Conservation (phyloP, 805 yeast genomes). For the Ogataea sp. region DNA sequence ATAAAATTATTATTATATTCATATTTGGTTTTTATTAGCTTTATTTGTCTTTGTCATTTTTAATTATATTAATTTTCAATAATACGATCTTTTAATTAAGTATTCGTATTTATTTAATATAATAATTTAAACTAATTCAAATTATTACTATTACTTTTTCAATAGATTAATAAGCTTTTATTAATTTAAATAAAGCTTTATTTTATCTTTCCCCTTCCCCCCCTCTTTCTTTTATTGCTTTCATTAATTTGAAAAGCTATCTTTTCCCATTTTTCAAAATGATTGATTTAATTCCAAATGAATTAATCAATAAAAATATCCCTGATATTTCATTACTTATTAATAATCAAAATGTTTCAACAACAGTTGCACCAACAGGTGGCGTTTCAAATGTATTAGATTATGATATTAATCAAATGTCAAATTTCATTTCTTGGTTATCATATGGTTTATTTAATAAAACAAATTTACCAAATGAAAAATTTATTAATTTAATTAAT, state of each 20-base stretch:
- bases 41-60: background rate
- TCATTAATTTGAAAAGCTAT: background rate
- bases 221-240: too few relatives aligned
- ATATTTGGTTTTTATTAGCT: background rate
- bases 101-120: background rate
- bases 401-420: slow-evolving; percentile 71
- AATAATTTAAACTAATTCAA: background rate
- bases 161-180: background rate
- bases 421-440: slow-evolving; percentile 71
- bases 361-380: slow-evolving; percentile 51
- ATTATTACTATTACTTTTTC: background rate
- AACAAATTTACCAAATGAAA: slow-evolving; percentile 32
- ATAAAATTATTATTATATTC: too few relatives aligned
- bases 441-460: slow-evolving; percentile 60
- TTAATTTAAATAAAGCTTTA: too few relatives aligned
- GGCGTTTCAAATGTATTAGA: slow-evolving; percentile 76
- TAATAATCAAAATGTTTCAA: slow-evolving; percentile 1
- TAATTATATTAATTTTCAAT: too few relatives aligned
- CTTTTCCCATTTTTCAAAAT: background rate
- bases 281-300: background rate
- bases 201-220: too few relatives aligned
- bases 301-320: background rate
- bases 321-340: background rate
- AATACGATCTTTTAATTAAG: slow-evolving; percentile 1
- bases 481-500: slow-evolving; percentile 51